These are phyloP conservation scores for Chlamydomonas reinhardtii DNA, from an alignment of 163 green algal genomes.

Conservation along the genomic window DNA sequence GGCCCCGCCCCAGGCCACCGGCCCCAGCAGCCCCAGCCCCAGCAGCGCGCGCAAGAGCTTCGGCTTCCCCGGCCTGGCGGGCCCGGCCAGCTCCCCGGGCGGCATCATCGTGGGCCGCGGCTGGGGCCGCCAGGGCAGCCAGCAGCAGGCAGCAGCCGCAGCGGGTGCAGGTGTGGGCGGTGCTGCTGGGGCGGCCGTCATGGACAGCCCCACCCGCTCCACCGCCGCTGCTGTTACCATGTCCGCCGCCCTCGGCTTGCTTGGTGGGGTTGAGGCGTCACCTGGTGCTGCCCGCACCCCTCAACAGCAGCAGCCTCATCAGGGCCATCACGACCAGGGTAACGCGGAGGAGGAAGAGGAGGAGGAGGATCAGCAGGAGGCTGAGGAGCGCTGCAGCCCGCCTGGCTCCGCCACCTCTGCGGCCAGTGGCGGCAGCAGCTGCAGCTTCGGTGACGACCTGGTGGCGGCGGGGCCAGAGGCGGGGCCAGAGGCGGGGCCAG, in stretches of 20 bases:
- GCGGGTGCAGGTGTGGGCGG: too few species aligned
- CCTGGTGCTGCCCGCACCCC: too few species aligned
- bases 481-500: too few species aligned
- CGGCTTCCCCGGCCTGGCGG: background rate
- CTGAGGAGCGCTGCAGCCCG: background rate
- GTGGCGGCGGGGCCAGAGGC: background rate
- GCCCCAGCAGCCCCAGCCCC: too few species aligned
- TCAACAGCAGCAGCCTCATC: background rate
- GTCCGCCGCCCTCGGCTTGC: background rate
- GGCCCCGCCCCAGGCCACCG: too few species aligned
- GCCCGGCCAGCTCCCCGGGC: background rate
- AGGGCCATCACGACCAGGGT: too few species aligned
- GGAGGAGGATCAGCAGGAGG: background rate
- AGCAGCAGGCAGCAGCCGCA: background rate
- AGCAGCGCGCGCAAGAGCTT: background rate
- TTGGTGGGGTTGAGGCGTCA: background rate
- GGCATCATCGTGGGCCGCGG: background rate
- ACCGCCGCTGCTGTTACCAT: too few species aligned
- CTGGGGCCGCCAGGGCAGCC: too few species aligned
- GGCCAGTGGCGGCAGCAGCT: background rate
- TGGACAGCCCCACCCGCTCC: background rate
- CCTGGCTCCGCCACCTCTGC: background rate
- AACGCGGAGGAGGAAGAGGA: background rate
- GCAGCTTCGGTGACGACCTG: background rate
- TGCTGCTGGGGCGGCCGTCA: too few species aligned